A percentile compares a stretch with the other conserved stretches of the same genome.
Conservation (phyloP, 2,329 filamentous ascomycete species). For the Fusarium anthophilum region DNA sequence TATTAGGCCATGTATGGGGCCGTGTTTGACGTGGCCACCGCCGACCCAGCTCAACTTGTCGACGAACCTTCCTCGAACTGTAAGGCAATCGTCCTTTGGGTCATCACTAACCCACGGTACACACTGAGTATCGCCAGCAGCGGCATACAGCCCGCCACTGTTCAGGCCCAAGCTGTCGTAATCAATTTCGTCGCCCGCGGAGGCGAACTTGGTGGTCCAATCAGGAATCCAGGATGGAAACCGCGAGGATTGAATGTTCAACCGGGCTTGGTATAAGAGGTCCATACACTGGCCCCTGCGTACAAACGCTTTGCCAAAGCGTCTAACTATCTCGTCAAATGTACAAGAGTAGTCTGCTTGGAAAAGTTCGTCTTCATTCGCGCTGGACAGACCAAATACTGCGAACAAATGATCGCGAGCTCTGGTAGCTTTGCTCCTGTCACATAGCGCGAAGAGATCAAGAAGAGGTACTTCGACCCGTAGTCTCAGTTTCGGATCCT, state of each 20-base stretch:
- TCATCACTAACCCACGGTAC: not conserved
- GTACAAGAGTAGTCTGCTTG: rapidly evolving
- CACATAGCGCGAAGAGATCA: not conserved
- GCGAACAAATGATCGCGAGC: not conserved
- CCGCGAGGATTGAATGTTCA: not conserved
- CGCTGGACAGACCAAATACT: rapidly evolving
- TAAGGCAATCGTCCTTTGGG: not conserved
- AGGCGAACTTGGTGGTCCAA: not conserved
- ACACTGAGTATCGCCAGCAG: not conserved
- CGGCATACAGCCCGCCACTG: not conserved
- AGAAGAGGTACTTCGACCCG: not conserved
- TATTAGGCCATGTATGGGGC: not conserved
- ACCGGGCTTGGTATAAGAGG: not conserved
- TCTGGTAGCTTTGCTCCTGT: not conserved
- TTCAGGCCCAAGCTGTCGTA: rapidly evolving
- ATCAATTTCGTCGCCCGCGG: not conserved
- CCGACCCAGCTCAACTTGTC: not conserved
- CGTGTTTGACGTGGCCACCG: not conserved
- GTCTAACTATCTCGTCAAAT: not conserved
- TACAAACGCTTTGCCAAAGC: not conserved
- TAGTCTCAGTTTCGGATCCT: not conserved
- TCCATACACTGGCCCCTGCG: not conserved
- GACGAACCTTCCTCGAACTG: not conserved
- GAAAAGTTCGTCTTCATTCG: rapidly evolving
- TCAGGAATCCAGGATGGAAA: not conserved